Conservation (phyloP, 805 yeast species). For the Starmerella ratchasimensis region DNA sequence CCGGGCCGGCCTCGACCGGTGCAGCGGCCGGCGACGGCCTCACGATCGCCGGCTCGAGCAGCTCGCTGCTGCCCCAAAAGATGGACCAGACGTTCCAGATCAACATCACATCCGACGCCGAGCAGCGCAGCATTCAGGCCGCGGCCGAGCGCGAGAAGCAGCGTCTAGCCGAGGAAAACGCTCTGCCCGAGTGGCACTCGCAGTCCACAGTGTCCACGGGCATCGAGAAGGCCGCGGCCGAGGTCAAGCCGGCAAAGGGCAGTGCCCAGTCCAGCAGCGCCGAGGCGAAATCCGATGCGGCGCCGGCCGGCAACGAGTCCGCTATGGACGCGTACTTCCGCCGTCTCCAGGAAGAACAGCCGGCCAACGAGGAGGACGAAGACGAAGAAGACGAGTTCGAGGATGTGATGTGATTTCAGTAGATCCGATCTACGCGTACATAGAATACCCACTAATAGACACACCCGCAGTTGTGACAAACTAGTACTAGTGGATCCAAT, state of each 20-base stretch:
- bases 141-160: slow-evolving; percentile 54
- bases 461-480: too few relatives aligned
- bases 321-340: slow-evolving; percentile 23
- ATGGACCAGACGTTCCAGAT: slow-evolving; percentile 77
- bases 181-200: slow-evolving; percentile 93
- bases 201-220: slow-evolving; percentile 66
- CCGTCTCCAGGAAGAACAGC: slow-evolving; percentile 19
- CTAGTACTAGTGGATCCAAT: too few relatives aligned
- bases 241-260: slow-evolving; percentile 1
- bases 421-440: too few relatives aligned
- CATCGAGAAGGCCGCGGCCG: neutral
- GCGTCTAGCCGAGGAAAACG: slow-evolving; percentile 72
- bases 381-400: slow-evolving; percentile 23
- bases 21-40: slow-evolving; percentile 7
- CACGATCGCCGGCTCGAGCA: slow-evolving; percentile 20
- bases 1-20: slow-evolving; percentile 4
- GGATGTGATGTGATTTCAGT: slow-evolving; percentile 13
- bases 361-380: slow-evolving; percentile 15
- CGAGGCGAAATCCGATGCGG: slow-evolving; percentile 3
- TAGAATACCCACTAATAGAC: too few relatives aligned
- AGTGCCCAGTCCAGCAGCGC: neutral
- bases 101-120: slow-evolving; percentile 72
- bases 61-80: slow-evolving; percentile 24
- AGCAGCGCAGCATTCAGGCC: slow-evolving; percentile 58
- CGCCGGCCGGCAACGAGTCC: slow-evolving; percentile 13